Percentiles rank a stretch among this genome's conserved stretches.
These are phyloP conservation scores for Xerocomellus amylosporus DNA, from an alignment of 768 basidiomycete species.

Conservation along the genomic window DNA sequence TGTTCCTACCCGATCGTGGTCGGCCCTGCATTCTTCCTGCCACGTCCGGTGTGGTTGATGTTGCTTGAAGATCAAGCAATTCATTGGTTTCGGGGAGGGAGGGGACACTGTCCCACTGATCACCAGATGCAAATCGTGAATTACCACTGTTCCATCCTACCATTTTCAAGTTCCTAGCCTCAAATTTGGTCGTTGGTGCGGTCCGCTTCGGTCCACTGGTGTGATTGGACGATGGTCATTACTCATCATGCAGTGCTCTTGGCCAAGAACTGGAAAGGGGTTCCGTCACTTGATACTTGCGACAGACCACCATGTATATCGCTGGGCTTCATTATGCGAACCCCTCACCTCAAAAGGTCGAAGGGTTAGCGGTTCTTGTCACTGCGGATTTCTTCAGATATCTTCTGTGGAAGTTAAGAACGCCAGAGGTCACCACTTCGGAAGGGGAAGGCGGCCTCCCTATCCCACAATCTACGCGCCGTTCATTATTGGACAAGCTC, in stretches of 20 bases:
- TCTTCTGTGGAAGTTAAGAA: conserved; percentile 9
- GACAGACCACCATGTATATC: conserved; percentile 26
- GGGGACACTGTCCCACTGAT: not conserved
- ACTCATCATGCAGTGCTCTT: conserved; percentile 18
- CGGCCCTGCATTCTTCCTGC: not conserved
- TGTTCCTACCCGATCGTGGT: not conserved
- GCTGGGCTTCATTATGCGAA: conserved; percentile 22
- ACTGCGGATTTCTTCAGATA: conserved; percentile 26
- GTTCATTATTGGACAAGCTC: conserved; percentile 26
- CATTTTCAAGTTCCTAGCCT: not conserved
- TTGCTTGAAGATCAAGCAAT: not conserved
- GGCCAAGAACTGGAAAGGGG: conserved; percentile 16
- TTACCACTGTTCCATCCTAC: not conserved
- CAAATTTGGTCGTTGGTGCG: not conserved
- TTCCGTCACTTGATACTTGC: conserved; percentile 4
- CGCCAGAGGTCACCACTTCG: not conserved
- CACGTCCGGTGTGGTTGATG: not conserved
- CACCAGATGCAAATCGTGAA: not conserved
- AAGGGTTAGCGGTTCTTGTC: conserved; percentile 25
- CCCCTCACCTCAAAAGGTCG: conserved; percentile 15
- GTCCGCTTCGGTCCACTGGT: not conserved
- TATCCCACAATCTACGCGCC: conserved; percentile 12
- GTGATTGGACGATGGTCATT: conserved; percentile 6
- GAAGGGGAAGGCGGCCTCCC: conserved; percentile 18
- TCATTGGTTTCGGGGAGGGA: not conserved